Evolutionary conservation across 768 basidiomycete species (phyloP), one percentile per base, ranked within the genome.

Genomic region (Lactarius tabidus): DNA sequence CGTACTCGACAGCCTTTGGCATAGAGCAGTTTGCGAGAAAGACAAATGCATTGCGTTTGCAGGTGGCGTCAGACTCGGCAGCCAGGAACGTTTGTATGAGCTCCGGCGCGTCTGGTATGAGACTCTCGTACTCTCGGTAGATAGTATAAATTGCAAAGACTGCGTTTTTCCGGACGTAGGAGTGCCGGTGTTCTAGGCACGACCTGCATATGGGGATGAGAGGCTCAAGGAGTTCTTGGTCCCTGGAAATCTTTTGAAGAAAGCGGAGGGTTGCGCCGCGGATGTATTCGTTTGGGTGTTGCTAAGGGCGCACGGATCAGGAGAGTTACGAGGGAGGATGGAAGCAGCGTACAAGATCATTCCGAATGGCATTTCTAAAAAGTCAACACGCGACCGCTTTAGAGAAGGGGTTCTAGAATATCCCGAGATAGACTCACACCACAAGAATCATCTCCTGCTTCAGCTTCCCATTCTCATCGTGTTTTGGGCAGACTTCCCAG

Each of bases 371-470:
- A 73, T 98, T 98, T 69, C 94, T 95, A 71, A 26, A 71, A 26
- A 15, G 45, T 35, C 58, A 31, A 55, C 28, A 28, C 38, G 31
- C 48, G 48, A 65, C 28, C 12, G 39, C 8, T 39, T 68, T 18
- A 36, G 28, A 12, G 43, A 62, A 57, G 54, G 33, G 60, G 26
- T 69, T 64, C 18, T 5, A 57, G 28, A 28, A 60, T 67, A 65
- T 41, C 70, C 57, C 41, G 56, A 45, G 51, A 59, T 58, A 62
- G 53, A 85, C 93, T 75, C 76, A 95, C 93, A 95, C 95, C 36
- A 98, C 96, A 59, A 98, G 85, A 74, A 98, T 98, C 96, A 98
- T 98, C 80, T 99, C 96, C 78, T 98, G 97, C 83, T 96, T 98
- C 70, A 98, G 78, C 79, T 98, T 98, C 57, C 96, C 96, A 69